A percentile compares a stretch with the other conserved stretches of the same genome.
phyloP scores from a whole-genome alignment of 169 alveolate species.

The Cytauxzoon felis region DNA sequence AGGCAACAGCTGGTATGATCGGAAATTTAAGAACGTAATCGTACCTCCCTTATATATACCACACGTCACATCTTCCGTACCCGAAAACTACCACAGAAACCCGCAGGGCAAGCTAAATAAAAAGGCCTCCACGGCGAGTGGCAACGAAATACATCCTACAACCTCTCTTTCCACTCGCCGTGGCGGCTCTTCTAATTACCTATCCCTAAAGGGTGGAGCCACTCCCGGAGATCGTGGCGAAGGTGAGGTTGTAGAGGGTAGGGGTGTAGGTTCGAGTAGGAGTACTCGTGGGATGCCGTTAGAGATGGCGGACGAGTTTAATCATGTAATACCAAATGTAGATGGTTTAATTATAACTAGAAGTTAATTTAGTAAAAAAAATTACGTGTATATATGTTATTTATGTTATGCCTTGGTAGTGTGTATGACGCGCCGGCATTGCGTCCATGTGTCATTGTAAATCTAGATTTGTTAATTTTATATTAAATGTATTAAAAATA shows the following conservation, averaged over 20 bases:
- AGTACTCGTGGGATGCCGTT: slow-evolving; percentile 54
- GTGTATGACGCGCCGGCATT: too few species aligned
- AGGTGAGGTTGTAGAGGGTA: not conserved
- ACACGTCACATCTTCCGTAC: too few species aligned
- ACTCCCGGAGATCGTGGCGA: too few species aligned
- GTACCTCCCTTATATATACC: slow-evolving; percentile 37
- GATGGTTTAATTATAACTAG: slow-evolving; percentile 32
- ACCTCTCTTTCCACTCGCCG: too few species aligned
- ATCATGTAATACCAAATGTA: slow-evolving; percentile 11
- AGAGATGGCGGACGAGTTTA: slow-evolving; percentile 40
- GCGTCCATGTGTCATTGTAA: not conserved
- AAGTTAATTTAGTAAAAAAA: too few species aligned
- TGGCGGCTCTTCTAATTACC: too few species aligned
- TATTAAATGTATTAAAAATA: not conserved
- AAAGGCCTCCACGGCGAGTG: too few species aligned
- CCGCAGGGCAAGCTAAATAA: not conserved
- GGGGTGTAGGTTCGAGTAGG: too few species aligned
- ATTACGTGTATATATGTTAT: not conserved
- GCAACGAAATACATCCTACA: too few species aligned
- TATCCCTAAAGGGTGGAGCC: too few species aligned
- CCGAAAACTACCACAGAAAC: too few species aligned
- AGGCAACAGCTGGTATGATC: slow-evolving; percentile 10
- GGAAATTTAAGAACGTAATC: slow-evolving; percentile 6
- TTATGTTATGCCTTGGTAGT: too few species aligned
- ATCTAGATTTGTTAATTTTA: not conserved